Conservation (phyloP, 768 basidiomycete species). For the Lentinula guzmanii region DNA sequence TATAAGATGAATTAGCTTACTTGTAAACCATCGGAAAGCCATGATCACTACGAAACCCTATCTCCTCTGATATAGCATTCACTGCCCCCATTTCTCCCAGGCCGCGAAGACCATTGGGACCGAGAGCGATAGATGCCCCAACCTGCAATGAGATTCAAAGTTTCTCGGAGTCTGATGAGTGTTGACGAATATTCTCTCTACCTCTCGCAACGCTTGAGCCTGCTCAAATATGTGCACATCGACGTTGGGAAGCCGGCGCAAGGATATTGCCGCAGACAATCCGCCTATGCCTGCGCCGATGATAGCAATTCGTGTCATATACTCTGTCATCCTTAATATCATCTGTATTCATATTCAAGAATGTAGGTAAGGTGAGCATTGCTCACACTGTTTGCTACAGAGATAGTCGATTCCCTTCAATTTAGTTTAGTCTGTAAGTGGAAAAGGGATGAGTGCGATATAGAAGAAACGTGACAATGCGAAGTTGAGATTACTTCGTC, state of each 20-base stretch:
- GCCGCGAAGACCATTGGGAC: slow-evolving; percentile 1
- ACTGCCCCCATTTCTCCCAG: neutral
- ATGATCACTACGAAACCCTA: neutral
- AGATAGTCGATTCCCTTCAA: no score
- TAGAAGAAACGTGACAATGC: neutral
- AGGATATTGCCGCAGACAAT: neutral
- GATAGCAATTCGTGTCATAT: neutral
- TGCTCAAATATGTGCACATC: slow-evolving; percentile 1
- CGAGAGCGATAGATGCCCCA: neutral
- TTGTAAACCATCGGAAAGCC: neutral
- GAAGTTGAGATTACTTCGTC: no score
- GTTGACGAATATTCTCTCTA: neutral
- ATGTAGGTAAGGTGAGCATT: neutral
- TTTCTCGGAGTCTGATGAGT: no score
- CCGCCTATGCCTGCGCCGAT: neutral
- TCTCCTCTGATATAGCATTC: neutral
- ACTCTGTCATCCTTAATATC: no score
- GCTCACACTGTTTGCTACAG: neutral
- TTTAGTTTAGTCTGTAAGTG: no score
- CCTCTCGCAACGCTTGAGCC: neutral
- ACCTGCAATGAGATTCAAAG: neutral
- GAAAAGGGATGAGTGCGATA: neutral
- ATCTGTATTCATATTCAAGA: neutral
- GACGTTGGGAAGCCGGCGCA: neutral
- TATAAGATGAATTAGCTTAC: neutral